Evolutionary conservation across 371 early-diverging fungal species (phyloP).

Genomic region (Mucor plumbeus): DNA sequence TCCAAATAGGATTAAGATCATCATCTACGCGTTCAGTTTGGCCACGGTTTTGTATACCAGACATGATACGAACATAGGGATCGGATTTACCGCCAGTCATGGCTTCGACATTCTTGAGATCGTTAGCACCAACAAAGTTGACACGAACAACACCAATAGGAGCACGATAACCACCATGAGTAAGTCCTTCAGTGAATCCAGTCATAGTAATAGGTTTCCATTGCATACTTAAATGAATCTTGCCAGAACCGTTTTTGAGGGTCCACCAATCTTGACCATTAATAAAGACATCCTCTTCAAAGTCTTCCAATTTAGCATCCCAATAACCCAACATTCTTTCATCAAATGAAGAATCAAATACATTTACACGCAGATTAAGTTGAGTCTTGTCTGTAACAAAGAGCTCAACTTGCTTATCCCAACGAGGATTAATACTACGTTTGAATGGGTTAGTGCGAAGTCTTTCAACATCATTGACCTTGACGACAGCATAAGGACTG

Average conservation of each 20-base stretch:
- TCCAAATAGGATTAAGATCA: constrained; percentile 86
- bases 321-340: constrained; percentile 42
- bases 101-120: constrained; percentile 76
- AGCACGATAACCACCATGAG: constrained; percentile 50
- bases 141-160: constrained; percentile 88
- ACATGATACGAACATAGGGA: constrained; percentile 79
- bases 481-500: constrained; percentile 55
- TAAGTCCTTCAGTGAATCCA: constrained; percentile 47
- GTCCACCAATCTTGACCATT: constrained; percentile 59
- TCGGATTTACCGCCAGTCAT: constrained; percentile 79
- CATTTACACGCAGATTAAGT: constrained; percentile 37
- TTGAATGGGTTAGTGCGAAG: constrained; percentile 52
- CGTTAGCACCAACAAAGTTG: constrained; percentile 73
- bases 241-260: constrained; percentile 52
- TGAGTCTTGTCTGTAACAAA: constrained; percentile 54
- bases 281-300: constrained; percentile 41
- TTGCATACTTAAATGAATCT: constrained; percentile 53
- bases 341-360: constrained; percentile 39
- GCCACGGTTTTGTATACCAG: constrained; percentile 63
- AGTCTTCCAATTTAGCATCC: constrained; percentile 29
- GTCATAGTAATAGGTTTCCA: constrained; percentile 68
- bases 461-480: constrained; percentile 45
- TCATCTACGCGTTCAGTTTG: constrained; percentile 72
- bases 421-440: constrained; percentile 58
- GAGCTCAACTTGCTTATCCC: constrained; percentile 54